Base-by-base conservation (phyloP, 441 rosid species). In the Adansonia madagascariensis region DNA sequence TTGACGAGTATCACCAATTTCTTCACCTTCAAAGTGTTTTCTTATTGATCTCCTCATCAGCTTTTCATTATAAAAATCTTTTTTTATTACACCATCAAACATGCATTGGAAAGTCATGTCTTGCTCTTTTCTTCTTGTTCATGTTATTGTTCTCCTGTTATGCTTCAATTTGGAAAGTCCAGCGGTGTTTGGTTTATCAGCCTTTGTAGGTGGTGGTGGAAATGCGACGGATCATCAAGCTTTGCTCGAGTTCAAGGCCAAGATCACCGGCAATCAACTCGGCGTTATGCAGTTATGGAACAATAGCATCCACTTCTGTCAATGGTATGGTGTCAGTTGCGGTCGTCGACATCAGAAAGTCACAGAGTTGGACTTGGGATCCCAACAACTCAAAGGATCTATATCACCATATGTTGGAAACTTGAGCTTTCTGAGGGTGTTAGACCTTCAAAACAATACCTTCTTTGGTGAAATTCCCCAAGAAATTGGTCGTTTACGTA, bases 401-500 rank as follows among this genome's bases (percentile, higher is more conserved):
- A 0, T 79, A 8, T 79, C 78, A 1, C 73, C 76, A 0, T 56
- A 43, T 41, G 44, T 41, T 41, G 44, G 44, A 41, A 41, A 41
- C 44, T 6, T 41, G 44, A 41, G 44, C 1, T 82, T 68, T 39
- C 66, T 62, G 8, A 9, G 0, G 50, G 22, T n/a, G 9, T n/a
- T 82, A 12, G 7, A 41, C 24, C 78, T 79, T 0, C n/a, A 9
- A 22, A 49, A 70, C 74, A 82, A 82, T 59, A 59, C 39, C 18
- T 69, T 82, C 55, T 10, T 1, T 14, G 66, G 75, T 3, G 47
- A 3, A 20, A 79, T 82, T 57, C 85, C 82, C 6, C 50, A 10
- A 2, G 82, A 80, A 68, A 41, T 83, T 4, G 86, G 84, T 10
- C 75, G 66, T 9, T 9, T 83, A 22, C 12, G 15, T 1, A 73